Evolutionary conservation across 202 grass and related monocot species (phyloP).

Genomic region (Zoysia matrella): DNA sequence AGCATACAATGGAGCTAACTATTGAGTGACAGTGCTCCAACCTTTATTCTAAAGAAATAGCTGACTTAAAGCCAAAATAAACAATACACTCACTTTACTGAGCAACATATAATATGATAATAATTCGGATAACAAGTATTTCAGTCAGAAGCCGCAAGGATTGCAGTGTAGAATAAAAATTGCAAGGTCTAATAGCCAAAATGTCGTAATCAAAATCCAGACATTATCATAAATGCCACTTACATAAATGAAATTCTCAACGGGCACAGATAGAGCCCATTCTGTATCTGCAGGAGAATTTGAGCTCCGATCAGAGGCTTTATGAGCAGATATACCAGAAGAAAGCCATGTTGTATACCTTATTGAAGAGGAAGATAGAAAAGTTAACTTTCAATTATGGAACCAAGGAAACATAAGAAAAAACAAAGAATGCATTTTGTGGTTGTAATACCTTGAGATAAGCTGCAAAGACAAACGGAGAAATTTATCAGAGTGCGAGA

Average conservation of each 20-base stretch:
- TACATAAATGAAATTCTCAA: too few relatives aligned
- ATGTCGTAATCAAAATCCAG: conserved; percentile 13
- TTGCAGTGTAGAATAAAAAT: neutral
- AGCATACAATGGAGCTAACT: conserved; percentile 4
- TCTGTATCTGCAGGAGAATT: conserved; percentile 46
- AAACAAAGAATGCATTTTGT: conserved; percentile 5
- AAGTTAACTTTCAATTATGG: conserved; percentile 21
- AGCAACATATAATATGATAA: conserved; percentile 2
- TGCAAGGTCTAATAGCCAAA: neutral
- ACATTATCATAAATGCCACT: conserved; percentile 9
- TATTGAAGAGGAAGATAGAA: conserved; percentile 35
- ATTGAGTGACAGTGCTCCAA: neutral
- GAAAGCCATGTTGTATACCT: conserved; percentile 96
- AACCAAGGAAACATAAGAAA: conserved; percentile 15
- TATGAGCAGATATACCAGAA: conserved; percentile 74
- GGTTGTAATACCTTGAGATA: conserved; percentile 62
- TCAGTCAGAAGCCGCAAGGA: neutral
- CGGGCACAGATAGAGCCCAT: too few relatives aligned
- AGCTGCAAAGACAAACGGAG: too few relatives aligned
- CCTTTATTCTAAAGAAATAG: neutral
- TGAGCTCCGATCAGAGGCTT: conserved; percentile 54
- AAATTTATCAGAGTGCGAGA: conserved; percentile 54
- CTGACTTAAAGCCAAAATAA: conserved; percentile 4
- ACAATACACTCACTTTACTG: neutral
- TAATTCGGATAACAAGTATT: conserved; percentile 8